Conservation (phyloP, 2,329 filamentous ascomycete species). For the Trichoderma afroharzianum region DNA sequence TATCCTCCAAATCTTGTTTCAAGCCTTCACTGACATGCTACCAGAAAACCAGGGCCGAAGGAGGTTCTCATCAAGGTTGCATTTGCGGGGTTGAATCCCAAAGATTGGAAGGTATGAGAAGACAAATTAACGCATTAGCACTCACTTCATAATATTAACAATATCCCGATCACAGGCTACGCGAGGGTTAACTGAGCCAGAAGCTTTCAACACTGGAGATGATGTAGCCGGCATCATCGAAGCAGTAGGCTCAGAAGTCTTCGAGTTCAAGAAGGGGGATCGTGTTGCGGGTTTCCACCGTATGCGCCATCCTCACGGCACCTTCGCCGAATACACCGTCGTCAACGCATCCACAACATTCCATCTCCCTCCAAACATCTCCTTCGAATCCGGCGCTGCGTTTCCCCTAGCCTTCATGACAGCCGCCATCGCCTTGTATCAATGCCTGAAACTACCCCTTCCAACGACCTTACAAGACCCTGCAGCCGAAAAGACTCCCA, state of each 20-base stretch:
- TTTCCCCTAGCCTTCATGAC: constrained; percentile 56
- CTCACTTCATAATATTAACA: background rate
- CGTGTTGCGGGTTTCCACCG: constrained; percentile 46
- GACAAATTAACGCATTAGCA: background rate
- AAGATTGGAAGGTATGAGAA: constrained; percentile 24
- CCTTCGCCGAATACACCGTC: constrained; percentile 58
- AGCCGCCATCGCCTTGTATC: constrained; percentile 46
- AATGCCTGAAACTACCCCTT: constrained; percentile 39
- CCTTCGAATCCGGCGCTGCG: constrained; percentile 50
- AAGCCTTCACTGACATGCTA: background rate
- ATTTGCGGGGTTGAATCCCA: constrained; percentile 24
- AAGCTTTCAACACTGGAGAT: constrained; percentile 21
- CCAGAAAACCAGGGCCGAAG: constrained; percentile 19
- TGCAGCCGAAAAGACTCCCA: constrained; percentile 13
- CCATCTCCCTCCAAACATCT: constrained; percentile 44
- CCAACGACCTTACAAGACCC: constrained; percentile 46
- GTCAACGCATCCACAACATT: constrained; percentile 53
- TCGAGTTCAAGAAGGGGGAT: constrained; percentile 34
- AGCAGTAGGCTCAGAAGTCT: constrained; percentile 22
- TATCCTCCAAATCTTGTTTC: no score
- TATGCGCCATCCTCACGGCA: constrained; percentile 49
- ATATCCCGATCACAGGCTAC: background rate
- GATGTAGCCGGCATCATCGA: constrained; percentile 26
- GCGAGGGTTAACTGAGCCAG: background rate
- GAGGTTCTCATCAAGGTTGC: constrained; percentile 26